Conservation (phyloP, 2,329 filamentous ascomycete species). For the Acrodontium crateriforme region DNA sequence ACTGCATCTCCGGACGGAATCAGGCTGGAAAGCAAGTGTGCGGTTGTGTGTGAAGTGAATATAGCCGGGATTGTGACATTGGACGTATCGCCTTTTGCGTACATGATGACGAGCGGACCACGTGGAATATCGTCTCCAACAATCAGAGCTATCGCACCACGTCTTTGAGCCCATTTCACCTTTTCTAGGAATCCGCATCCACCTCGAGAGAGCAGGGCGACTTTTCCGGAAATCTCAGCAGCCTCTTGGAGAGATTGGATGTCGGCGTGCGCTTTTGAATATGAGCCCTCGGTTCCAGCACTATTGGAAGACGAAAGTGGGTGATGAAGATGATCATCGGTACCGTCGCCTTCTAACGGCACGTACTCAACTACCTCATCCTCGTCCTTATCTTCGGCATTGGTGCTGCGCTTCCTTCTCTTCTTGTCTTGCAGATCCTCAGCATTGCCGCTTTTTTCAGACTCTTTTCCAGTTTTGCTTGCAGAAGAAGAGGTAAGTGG, state of each 20-base stretch:
- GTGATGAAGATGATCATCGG: constrained; percentile 70
- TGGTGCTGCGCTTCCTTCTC: constrained; percentile 12
- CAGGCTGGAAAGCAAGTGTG: constrained; percentile 78
- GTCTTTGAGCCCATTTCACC: constrained; percentile 87
- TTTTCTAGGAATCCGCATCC: constrained; percentile 96
- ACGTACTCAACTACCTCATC: constrained; percentile 8
- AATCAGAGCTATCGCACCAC: constrained; percentile 78
- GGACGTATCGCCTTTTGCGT: constrained; percentile 88
- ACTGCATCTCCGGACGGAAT: constrained; percentile 57
- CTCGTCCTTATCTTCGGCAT: constrained; percentile 7
- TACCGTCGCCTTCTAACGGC: constrained; percentile 51
- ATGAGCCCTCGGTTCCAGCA: constrained; percentile 20
- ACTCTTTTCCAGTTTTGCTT: constrained; percentile 23
- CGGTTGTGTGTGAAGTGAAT: constrained; percentile 90
- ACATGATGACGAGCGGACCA: constrained; percentile 89
- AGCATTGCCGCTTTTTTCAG: constrained; percentile 4
- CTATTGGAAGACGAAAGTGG: constrained; percentile 32
- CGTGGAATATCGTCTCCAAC: constrained; percentile 88
- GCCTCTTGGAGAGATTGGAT: constrained; percentile 85
- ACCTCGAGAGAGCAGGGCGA: constrained; percentile 80
- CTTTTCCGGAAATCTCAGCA: constrained; percentile 84
- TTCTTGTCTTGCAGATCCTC: constrained; percentile 5
- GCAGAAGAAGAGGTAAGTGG: constrained; percentile 13
- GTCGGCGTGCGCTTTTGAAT: constrained; percentile 52
- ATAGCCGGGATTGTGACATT: constrained; percentile 88